Evolutionary conservation across 192 early-diverging fungal species (phyloP).

Genomic region (Jimgerdemannia flammicorona): DNA sequence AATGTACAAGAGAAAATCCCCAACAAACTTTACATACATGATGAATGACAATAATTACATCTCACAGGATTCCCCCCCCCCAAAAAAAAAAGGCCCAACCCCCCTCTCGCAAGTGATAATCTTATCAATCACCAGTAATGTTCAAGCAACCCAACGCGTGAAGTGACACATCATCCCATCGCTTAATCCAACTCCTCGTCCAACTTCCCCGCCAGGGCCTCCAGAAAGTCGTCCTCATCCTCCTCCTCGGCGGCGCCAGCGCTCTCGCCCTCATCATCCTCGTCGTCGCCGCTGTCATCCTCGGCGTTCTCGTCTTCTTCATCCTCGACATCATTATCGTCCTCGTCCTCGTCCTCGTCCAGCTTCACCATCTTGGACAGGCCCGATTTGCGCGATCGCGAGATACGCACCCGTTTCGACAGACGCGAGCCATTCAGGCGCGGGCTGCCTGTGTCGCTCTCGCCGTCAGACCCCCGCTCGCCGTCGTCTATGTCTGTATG

Average conservation of each 20-base stretch:
- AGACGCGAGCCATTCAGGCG: constrained; percentile 2
- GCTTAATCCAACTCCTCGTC: constrained; percentile 38
- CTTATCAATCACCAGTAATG: not conserved
- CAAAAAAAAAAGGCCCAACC: not conserved
- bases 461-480: constrained; percentile 32
- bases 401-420: not conserved
- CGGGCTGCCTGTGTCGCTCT: constrained; percentile 17
- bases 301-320: not conserved
- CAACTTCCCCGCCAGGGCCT: constrained; percentile 47
- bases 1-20: too few species aligned
- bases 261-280: constrained; percentile 12
- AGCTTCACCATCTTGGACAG: constrained; percentile 5
- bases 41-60: too few species aligned
- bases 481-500: constrained; percentile 15
- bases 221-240: constrained; percentile 29
- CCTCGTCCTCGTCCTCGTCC: not conserved
- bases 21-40: too few species aligned
- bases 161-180: not conserved
- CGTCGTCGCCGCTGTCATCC: constrained; percentile 10
- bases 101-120: not conserved
- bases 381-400: constrained; percentile 3
- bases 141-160: not conserved
- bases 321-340: constrained; percentile 3
- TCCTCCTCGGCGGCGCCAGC: constrained; percentile 13
- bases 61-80: too few species aligned